phyloP scores from a whole-genome alignment of 1,284 basidiomycete genomes.

The Puccinia hordei region DNA sequence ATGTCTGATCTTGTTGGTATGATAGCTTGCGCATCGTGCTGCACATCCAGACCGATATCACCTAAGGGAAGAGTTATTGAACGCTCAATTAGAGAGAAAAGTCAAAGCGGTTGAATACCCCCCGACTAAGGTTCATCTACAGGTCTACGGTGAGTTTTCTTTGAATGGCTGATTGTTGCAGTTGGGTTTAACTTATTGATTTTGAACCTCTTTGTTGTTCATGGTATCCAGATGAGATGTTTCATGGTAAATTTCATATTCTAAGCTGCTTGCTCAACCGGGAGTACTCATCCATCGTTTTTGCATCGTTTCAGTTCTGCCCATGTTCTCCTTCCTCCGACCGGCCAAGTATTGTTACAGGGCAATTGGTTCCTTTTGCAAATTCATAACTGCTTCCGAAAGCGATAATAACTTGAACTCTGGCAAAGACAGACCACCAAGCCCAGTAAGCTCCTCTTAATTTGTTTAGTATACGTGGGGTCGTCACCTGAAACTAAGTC shows the following conservation, averaged over 20 bases:
- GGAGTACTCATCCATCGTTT: background rate
- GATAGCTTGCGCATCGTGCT: conserved; percentile 81
- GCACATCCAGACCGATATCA: conserved; percentile 77
- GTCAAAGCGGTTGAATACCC: conserved; percentile 57
- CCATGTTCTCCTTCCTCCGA: conserved; percentile 61
- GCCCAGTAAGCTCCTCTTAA: conserved; percentile 1
- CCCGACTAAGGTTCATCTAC: conserved; percentile 86
- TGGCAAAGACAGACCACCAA: conserved; percentile 53
- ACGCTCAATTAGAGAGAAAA: conserved; percentile 55
- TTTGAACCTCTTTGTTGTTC: conserved; percentile 2
- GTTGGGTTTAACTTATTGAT: conserved; percentile 8
- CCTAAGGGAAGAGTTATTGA: conserved; percentile 66
- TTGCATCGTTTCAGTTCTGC: conserved; percentile 61
- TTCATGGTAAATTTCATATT: conserved; percentile 29
- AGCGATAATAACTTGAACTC: conserved; percentile 52
- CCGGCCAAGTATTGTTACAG: conserved; percentile 61
- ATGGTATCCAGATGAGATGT: conserved; percentile 35
- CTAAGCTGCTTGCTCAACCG: background rate
- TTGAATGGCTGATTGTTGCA: conserved; percentile 40
- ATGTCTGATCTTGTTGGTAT: conserved; percentile 1
- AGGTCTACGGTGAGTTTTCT: conserved; percentile 63
- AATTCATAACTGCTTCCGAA: conserved; percentile 58
- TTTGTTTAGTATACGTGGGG: background rate
- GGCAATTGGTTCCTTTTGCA: conserved; percentile 59
- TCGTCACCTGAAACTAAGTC: background rate